Base-by-base conservation (phyloP, 257 asterid genomes). In the Solanum raphanifolium region DNA sequence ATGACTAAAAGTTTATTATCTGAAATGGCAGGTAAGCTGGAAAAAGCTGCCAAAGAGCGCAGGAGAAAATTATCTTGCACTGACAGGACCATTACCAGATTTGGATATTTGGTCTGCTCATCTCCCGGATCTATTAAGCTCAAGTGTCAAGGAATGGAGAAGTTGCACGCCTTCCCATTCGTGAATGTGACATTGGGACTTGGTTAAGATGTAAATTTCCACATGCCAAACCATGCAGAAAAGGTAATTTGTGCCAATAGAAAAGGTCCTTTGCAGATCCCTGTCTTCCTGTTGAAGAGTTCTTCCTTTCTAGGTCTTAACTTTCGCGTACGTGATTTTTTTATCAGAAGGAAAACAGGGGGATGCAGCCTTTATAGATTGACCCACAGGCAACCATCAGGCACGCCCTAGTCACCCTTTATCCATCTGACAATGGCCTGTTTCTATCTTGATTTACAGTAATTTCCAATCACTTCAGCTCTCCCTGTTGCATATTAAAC, bases 11-110 rank as follows among this genome's bases (percentile, higher is more conserved):
- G 52, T 32, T 88, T 38, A 55, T 39, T 3, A 21, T 69, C 23
- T 36, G 86, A 79, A 41, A 58, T 86, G 68, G 36, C 87, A 90
- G 91, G 43, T 90, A 73, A 79, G 89, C 88, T 90, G 92, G 92
- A 90, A 86, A 88, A 90, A 87, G 87, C 10, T 90, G 82, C 88
- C 88, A 68, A 88, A 87, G 89, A 65, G 31, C 18, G 88, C 75
- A 34, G 97, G 97, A 41, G 97, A 92, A 88, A 95, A 95, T 92
- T 94, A 90, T 89, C 89, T 95, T 48, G 98, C 97, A 46, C 88
- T 94, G 20, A 95, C 98, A 12, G 98, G 98, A 60, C 85, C 91
- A 87, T 88, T 92, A 87, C 96, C 95, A 39, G 95, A 95, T 87
- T 87, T 90, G 83, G 60, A 87, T 73, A 25, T 91, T 23, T 94